Percentiles rank a stretch among this genome's conserved stretches.
Evolutionary conservation across 805 yeast genomes (phyloP).

Genomic region (Metschnikowia noctiluminum): DNA sequence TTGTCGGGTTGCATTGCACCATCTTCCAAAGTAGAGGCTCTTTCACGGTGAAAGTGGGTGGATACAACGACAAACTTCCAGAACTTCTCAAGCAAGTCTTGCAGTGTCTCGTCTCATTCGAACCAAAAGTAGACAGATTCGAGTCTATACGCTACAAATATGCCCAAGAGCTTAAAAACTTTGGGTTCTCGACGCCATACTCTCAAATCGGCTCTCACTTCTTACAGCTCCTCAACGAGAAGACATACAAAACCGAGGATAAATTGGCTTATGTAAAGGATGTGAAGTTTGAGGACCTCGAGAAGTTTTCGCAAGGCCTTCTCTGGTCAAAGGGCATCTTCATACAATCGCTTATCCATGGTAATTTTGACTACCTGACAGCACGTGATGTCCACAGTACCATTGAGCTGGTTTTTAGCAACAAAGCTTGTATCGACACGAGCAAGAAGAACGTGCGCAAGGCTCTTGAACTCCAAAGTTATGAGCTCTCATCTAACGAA

Average conservation of each 20-base stretch:
- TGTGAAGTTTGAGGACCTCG: slow-evolving; percentile 49
- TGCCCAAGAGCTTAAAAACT: slow-evolving; percentile 61
- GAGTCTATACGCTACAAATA: slow-evolving; percentile 62
- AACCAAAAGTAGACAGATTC: slow-evolving; percentile 57
- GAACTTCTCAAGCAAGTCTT: slow-evolving; percentile 61
- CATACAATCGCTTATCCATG: slow-evolving; percentile 71
- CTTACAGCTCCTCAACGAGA: slow-evolving; percentile 66
- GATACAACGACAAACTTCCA: slow-evolving; percentile 80
- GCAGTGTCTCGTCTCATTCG: slow-evolving; percentile 48
- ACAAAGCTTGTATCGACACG: slow-evolving; percentile 20
- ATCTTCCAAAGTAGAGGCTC: slow-evolving; percentile 68
- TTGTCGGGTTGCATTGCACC: slow-evolving; percentile 68
- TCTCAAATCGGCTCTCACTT: slow-evolving; percentile 66
- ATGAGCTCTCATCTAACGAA: slow-evolving; percentile 37
- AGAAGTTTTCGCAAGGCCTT: slow-evolving; percentile 41
- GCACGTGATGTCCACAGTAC: slow-evolving; percentile 49
- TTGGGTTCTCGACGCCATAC: slow-evolving; percentile 73
- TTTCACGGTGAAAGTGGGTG: slow-evolving; percentile 56
- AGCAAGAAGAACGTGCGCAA: slow-evolving; percentile 10
- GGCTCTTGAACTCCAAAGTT: slow-evolving; percentile 31
- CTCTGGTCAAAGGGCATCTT: slow-evolving; percentile 57
- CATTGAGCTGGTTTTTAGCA: slow-evolving; percentile 34
- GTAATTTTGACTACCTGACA: slow-evolving; percentile 58
- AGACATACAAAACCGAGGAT: slow-evolving; percentile 62
- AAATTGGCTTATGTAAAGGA: slow-evolving; percentile 46